These are phyloP conservation scores for Musa troglodytarum DNA, from an alignment of 176 grass and related monocot genomes.

Conservation along the genomic window DNA sequence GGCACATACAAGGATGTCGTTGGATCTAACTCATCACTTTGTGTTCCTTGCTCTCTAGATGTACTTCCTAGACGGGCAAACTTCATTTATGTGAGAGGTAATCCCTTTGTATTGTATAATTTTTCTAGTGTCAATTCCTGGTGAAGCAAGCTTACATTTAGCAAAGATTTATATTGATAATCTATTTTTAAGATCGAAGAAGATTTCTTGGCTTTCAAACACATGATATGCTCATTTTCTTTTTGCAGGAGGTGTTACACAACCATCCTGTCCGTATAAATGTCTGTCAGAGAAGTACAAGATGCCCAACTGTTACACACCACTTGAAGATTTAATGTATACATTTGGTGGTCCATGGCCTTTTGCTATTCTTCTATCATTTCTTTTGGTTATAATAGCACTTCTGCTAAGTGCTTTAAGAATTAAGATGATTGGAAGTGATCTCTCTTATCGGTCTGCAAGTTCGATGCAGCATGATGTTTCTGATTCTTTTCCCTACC, in stretches of 20 bases:
- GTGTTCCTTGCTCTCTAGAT: conserved; percentile 61
- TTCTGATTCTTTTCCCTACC: conserved; percentile 75
- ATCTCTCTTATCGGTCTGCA: conserved; percentile 58
- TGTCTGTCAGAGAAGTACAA: conserved; percentile 95
- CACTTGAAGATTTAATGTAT: conserved; percentile 83
- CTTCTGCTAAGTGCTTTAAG: conserved; percentile 75
- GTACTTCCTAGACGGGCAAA: conserved; percentile 75
- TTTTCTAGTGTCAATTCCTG: not conserved
- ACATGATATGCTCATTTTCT: conserved; percentile 21
- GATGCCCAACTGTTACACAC: conserved; percentile 98
- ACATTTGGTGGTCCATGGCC: conserved; percentile 90
- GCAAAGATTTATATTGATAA: not conserved
- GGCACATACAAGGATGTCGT: conserved; percentile 79
- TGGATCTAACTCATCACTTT: conserved; percentile 85
- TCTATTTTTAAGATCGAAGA: not conserved
- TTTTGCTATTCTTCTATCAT: conserved; percentile 67
- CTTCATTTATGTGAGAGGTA: conserved; percentile 96
- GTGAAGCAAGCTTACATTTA: not conserved
- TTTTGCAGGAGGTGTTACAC: conserved; percentile 81
- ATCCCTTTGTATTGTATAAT: conserved; percentile 15
- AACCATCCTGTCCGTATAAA: conserved; percentile 64
- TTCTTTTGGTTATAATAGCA: conserved; percentile 73
- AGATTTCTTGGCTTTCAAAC: not conserved
- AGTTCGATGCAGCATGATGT: conserved; percentile 68
- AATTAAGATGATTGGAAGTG: conserved; percentile 83